Evolutionary conservation across 768 basidiomycete genomes (phyloP), one percentile per base, ranked within the genome.

Genomic region (Termitomyces sp.): DNA sequence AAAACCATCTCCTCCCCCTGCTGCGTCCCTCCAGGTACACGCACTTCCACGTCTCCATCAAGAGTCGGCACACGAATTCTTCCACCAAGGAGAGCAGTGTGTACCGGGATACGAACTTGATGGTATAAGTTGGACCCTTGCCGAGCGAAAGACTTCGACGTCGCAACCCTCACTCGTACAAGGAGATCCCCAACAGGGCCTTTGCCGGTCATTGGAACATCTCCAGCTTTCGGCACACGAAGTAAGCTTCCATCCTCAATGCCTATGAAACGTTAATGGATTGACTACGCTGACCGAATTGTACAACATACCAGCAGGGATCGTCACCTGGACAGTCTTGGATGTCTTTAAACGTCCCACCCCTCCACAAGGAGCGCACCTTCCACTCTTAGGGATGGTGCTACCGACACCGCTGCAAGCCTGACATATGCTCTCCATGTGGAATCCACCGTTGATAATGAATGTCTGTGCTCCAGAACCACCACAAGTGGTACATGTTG

Each of bases 1-100:
- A 99, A 76, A 25, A 97, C 92, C 86, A 96, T 96, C 73, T 98
- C 95, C 77, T 98, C 94, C 17, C 96, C 96, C 70, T 90, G 94
- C 75, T 98, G 97, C 2, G 96, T 98, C 49, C 97, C 96, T 25
- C 82, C 81, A 59, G 95, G 93, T 46, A 99, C 85, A 65, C 91
- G 89, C 47, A 98, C 92, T 60, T 98, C 95, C 1, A 98, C 94
- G 49, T 97, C 93, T 31, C 96, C 94, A 63, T 98, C 96, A 20
- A 98, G 79, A 48, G 97, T 99, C 31, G 95, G 94, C 32, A 99
- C 91, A 36, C 94, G 85, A 49, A 95, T 89, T 68, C 86, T 85
- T 36, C 96, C 97, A 17, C 97, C 97, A n/a, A 98, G 81, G 50
- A 99, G 78, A 9, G 97, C 97, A 8, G 83, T 84, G 70, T 98